Evolutionary conservation across 148 eudicot genomes (phyloP), one percentile per base, ranked within the genome.

Genomic region (Arctostaphylos glauca): DNA sequence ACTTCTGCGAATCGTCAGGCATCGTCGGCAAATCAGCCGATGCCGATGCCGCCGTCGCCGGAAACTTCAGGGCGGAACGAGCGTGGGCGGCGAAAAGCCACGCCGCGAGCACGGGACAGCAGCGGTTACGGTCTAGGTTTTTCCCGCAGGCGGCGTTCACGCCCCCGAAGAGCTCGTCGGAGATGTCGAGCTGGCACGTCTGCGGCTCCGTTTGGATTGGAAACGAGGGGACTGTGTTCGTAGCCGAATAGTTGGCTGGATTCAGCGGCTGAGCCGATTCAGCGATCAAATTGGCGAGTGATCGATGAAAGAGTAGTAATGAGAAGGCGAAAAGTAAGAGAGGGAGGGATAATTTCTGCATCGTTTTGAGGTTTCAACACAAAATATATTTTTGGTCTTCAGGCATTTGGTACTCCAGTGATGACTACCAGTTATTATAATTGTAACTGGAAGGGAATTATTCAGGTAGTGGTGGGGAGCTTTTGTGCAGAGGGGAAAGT

Each of bases 61-160:
- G 46, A 14, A 88, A 79, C 78, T 89, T 80, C 31, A 95, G 92
- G 0, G 98, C 98, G 59, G 94, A 87, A 68, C 95, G 88, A 54
- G 98, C 95, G 84, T 95, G 94, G 0, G 98, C 97, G 2, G 98
- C 98, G 90, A 91, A 95, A 6, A 95, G 92, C 98, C 98, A 95
- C 2, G 98, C 98, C 48, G 95, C 98, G 2, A 95, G 91, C 6
- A 95, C 98, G 3, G 98, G 98, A 50, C 98, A 95, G 83, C 98
- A 95, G 0, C 98, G 90, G 87, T 92, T 90, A 50, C 98, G 88
- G 92, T 95, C 98, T 2, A 95, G 93, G 85, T 76, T 87, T 21
- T 74, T 86, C 8, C 91, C 85, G 75, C 98, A 95, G 0, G 98
- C 98, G 50, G 91, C 93, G 80, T 78, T 76, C 18, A 95, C 98